Evolutionary conservation across 1,284 basidiomycete genomes (phyloP), one percentile per base, ranked within the genome.

Genomic region (Microbotryomycetes sp.): DNA sequence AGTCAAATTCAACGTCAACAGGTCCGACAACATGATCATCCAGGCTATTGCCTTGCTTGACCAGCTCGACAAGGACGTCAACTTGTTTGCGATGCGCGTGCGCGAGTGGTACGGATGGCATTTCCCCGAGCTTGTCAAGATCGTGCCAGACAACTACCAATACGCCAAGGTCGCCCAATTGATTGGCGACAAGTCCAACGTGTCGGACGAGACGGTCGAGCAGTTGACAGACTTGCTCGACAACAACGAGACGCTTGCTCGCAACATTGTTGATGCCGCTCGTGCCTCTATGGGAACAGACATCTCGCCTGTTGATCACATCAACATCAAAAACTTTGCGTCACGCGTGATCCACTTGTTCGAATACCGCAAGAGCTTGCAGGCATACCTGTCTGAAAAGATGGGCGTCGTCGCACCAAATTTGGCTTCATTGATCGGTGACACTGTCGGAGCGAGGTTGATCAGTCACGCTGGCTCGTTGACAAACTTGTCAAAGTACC

Each of bases 41-140:
- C 96, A 98, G 79, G 94, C 94, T 57, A 97, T 98, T 74, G 89
- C 94, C 1, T 85, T 97, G 59, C 89, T 97, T 72, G 94, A 98
- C 80, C 93, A 97, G 74, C 87, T 98, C 74, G 94, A 98, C 84
- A 98, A 97, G 82, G 94, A 98, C 77, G 92, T 98, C 75, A 98
- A 98, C 81, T 86, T 94, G 27, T 97, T 98, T 76, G 88, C 92
- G 27, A 98, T 98, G 94, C 88, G 94, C 57, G 86, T 97, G 57
- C 83, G 94, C 70, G 94, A 98, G 76, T 98, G 96, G 96, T 98
- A 98, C 77, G 94, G 96, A n/a, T 98, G 96, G 81, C 96, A 98
- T 77, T 99, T 97, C 81, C 94, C 94, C 54, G 96, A 99, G 79
- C 87, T 98, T 67, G 85, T 96, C 79, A 88, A 84, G 72, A 81